Conservation (phyloP, 2,329 filamentous ascomycete species). For the Neocatenulostroma microsporum region DNA sequence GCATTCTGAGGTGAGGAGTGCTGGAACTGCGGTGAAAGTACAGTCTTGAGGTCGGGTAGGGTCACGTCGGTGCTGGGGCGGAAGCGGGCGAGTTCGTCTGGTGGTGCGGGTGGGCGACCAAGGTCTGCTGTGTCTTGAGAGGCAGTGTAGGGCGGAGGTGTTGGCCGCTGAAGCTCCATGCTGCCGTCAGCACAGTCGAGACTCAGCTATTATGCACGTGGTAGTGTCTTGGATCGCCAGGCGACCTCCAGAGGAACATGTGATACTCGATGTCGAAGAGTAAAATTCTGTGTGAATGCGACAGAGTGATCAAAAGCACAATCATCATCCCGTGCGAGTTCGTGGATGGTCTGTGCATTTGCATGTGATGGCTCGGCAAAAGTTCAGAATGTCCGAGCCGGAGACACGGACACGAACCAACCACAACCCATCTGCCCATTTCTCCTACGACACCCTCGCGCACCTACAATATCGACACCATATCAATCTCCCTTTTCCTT, state of each 20-base stretch:
- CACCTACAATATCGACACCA: too few relatives aligned
- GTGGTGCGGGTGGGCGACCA: slow-evolving; percentile 1
- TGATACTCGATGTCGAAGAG: too few relatives aligned
- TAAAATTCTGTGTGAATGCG: too few relatives aligned
- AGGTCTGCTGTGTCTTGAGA: slow-evolving; percentile 21
- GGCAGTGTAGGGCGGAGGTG: slow-evolving; percentile 36
- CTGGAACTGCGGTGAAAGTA: slow-evolving; percentile 34
- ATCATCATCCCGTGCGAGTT: too few relatives aligned
- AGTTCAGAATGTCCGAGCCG: too few relatives aligned
- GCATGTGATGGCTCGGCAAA: too few relatives aligned
- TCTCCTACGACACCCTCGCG: too few relatives aligned
- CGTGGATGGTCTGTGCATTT: too few relatives aligned
- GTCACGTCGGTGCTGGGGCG: slow-evolving; percentile 24
- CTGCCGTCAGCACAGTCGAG: background rate
- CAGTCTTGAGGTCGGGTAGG: slow-evolving; percentile 39
- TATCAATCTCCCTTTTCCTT: too few relatives aligned
- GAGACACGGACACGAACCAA: too few relatives aligned
- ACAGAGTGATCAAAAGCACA: too few relatives aligned
- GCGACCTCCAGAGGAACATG: slow-evolving; percentile 5
- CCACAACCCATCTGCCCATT: too few relatives aligned
- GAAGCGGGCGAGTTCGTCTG: slow-evolving; percentile 14
- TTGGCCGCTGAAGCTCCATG: slow-evolving; percentile 28
- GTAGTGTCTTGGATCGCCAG: slow-evolving; percentile 11
- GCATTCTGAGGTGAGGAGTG: slow-evolving; percentile 22
- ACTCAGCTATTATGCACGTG: slow-evolving; percentile 15